Base-by-base conservation (phyloP, 192 early-diverging fungal genomes). In the Podila epigama region DNA sequence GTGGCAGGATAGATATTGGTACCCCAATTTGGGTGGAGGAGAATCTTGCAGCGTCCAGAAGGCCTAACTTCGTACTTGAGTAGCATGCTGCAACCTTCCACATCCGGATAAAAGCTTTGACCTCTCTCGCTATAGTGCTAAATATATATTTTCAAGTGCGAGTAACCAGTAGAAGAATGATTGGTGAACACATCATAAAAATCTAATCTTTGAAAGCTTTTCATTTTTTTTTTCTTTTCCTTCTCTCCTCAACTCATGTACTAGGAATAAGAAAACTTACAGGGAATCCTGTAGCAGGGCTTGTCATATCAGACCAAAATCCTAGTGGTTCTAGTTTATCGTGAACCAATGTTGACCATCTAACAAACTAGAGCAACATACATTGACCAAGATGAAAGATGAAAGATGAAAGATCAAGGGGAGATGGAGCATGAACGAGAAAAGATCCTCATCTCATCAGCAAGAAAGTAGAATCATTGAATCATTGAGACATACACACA, bases 261-360 rank as follows among this genome's bases (percentile, higher is more conserved):
- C n/a, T n/a, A n/a, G n/a, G n/a, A n/a, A n/a, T n/a, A n/a, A n/a
- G n/a, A n/a, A n/a, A n/a, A 63, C 79, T 81, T 84, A 90, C 90
- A 6, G 93, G 90, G 69, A 85, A 93, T 8, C 96, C 96, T 12
- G 93, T 94, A 42, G 93, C 92, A 20, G 96, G 96, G 69, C 96
- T 95, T 32, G 93, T 95, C 41, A 95, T 75, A 75, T 98, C 96
- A 0, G 92, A 92, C 95, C 95, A 97, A 83, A 88, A 86, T 4
- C 90, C 92, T 27, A 75, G 60, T 25, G 72, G 60, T 35, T 81
- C 75, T 25, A 95, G 75, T 3, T 81, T 70, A 11, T 82, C 53
- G 31, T 90, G 84, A 4, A 94, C 67, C 16, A 73, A 67, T 40
- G 83, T 84, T 27, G 88, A 91, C 91, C 91, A 94, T 18, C 82